Base-by-base conservation (phyloP, 139 green algal species). In the Gonium pectorale region DNA sequence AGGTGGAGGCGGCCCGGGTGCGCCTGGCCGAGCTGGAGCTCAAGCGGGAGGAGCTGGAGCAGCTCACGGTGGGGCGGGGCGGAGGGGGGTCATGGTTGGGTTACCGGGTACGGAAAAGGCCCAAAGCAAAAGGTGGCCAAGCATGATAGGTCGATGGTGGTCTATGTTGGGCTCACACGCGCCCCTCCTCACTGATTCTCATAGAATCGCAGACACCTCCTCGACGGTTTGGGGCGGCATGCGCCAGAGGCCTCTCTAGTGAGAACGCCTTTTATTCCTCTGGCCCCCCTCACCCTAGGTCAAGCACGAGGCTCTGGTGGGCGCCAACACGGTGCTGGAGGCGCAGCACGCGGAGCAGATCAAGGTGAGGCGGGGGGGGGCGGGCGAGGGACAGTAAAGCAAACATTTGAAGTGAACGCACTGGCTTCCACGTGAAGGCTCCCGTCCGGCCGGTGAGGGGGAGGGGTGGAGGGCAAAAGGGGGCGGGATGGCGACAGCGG, bases 1-100 rank as follows among this genome's bases (percentile, higher is more conserved):
- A 70, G 37, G 3, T 59, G 74, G 56, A 6, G 9, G 74, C 40
- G 33, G 29, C 43, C 5, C 74, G 52, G 38, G 40, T 38, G 38
- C 56, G 74, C 56, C 11, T 81, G 41, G 26, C 38, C 40, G 74
- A 81, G 56, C 74, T 81, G 74, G 56, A 70, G 56, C 37, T 52
- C 37, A 40, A n/a, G 74, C 56, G 56, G 35, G 56, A 38, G n/a
- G 26, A 43, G 74, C 74, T 81, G 74, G 56, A 29, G 74, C 56
- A 81, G 27, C 74, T 81, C 19, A 70, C 38, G 74, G 74, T 81
- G 56, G 4, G 67, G 67, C 24, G 67, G 40, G 40, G 67, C 7
- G 31, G n/a, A 21, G n/a, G 62, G 5, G 67, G 66, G 38, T 68
- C 31, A 68, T 8, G 24, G 56, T 29, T 11, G 17, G 56, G 56